Conservation (phyloP, 352 stramenopile species). For the Globisporangium acanthophoron region DNA sequence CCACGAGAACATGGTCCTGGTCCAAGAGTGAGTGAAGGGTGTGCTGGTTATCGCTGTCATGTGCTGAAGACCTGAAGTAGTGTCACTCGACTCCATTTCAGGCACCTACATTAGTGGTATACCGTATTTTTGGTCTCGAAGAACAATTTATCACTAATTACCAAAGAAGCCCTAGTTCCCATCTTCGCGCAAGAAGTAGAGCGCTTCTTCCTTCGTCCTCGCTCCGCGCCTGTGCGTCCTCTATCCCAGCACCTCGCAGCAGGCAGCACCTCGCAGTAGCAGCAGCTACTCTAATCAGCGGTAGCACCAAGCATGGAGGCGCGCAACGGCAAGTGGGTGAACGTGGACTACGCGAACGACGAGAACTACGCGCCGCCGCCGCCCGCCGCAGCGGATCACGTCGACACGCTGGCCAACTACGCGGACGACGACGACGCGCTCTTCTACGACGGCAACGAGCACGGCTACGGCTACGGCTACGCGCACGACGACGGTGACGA, state of each 20-base stretch:
- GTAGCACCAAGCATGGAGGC: conserved; percentile 27
- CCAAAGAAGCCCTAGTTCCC: too few relatives aligned
- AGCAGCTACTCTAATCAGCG: background rate
- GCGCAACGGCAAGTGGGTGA: conserved; percentile 83
- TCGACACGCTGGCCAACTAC: conserved; percentile 8
- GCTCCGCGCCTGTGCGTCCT: too few relatives aligned
- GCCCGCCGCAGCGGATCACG: background rate
- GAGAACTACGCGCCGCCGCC: conserved; percentile 19
- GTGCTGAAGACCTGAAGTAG: background rate
- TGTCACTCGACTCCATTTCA: background rate
- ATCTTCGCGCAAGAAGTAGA: too few relatives aligned
- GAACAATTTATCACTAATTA: too few relatives aligned
- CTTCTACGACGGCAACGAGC: conserved; percentile 13
- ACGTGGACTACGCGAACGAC: conserved; percentile 81
- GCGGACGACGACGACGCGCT: conserved; percentile 13
- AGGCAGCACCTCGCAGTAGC: background rate
- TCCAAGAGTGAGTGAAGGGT: too few relatives aligned
- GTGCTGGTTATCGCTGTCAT: background rate
- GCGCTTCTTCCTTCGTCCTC: too few relatives aligned
- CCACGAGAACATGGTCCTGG: too few relatives aligned
- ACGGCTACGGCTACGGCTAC: conserved; percentile 12
- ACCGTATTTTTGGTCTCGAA: too few relatives aligned
- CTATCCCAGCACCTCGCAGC: too few relatives aligned
- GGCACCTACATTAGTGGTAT: background rate
- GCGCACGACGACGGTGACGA: background rate